phyloP scores from a whole-genome alignment of 352 stramenopile species.

The Phytophthora boehmeriae region DNA sequence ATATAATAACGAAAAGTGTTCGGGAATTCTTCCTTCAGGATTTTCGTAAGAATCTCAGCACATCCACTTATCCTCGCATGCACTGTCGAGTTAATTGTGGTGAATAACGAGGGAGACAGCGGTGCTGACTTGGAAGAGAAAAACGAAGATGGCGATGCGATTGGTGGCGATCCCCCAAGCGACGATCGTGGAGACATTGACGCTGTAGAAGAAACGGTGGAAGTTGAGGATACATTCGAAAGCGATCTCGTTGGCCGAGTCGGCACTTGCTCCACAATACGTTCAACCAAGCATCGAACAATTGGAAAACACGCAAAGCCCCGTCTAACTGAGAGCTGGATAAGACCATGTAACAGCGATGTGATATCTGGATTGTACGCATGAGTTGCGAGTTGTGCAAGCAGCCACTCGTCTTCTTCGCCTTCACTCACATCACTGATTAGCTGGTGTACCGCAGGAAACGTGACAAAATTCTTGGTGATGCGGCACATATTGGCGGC shows the following conservation, averaged over 20 bases:
- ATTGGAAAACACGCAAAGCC: constrained; percentile 49
- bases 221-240: constrained; percentile 45
- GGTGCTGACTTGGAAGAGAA: constrained; percentile 29
- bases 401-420: constrained; percentile 42
- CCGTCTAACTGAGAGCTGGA: constrained; percentile 64
- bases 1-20: constrained; percentile 84
- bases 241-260: constrained; percentile 33
- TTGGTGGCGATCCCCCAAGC: constrained; percentile 22
- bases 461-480: constrained; percentile 72
- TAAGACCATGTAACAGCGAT: constrained; percentile 62
- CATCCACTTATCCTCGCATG: constrained; percentile 69
- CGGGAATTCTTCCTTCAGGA: constrained; percentile 69
- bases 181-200: constrained; percentile 42
- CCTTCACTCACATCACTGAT: constrained; percentile 47
- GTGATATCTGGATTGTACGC: constrained; percentile 71
- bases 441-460: constrained; percentile 64
- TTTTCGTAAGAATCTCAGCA: constrained; percentile 67
- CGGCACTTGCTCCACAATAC: constrained; percentile 52
- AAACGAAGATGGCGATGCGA: constrained; percentile 28
- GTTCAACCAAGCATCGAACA: constrained; percentile 56
- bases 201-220: constrained; percentile 49
- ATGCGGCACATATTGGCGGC: constrained; percentile 74
- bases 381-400: constrained; percentile 51
- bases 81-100: constrained; percentile 38
- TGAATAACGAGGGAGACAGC: constrained; percentile 45